Conservation (phyloP, 2,329 filamentous ascomycete species). For the Exophiala sideris region DNA sequence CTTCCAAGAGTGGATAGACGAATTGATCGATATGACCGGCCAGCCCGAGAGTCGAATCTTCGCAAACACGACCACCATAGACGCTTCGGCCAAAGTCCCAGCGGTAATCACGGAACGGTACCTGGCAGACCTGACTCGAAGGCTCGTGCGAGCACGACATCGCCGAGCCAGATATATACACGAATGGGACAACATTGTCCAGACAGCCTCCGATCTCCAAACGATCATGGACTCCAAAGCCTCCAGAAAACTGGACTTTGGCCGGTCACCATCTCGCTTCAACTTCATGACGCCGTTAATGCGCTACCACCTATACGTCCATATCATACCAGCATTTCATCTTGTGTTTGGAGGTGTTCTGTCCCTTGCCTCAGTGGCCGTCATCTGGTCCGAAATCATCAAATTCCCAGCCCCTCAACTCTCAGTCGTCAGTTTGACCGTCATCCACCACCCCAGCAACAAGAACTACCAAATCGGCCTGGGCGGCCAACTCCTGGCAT, state of each 20-base stretch:
- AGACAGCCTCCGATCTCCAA: slow-evolving; percentile 71
- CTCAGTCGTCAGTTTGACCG: slow-evolving; percentile 63
- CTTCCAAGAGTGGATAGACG: slow-evolving; percentile 94
- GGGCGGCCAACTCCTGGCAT: slow-evolving; percentile 77
- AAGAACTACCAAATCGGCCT: slow-evolving; percentile 76
- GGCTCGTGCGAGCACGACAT: slow-evolving; percentile 77
- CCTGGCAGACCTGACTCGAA: slow-evolving; percentile 81
- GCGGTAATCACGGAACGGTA: slow-evolving; percentile 90
- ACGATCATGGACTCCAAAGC: slow-evolving; percentile 77
- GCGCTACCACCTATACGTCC: slow-evolving; percentile 73
- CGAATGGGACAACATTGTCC: slow-evolving; percentile 79
- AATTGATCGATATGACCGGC: slow-evolving; percentile 74
- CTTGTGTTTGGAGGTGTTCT: slow-evolving; percentile 65
- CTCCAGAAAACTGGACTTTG: slow-evolving; percentile 77
- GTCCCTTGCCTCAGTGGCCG: slow-evolving; percentile 70
- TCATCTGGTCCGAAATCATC: slow-evolving; percentile 92
- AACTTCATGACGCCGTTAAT: slow-evolving; percentile 74
- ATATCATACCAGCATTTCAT: slow-evolving; percentile 66
- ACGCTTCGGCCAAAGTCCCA: slow-evolving; percentile 56
- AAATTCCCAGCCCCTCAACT: slow-evolving; percentile 75
- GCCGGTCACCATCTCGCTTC: slow-evolving; percentile 54
- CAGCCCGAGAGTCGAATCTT: slow-evolving; percentile 58
- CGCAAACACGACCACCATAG: slow-evolving; percentile 35
- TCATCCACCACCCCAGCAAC: slow-evolving; percentile 64
- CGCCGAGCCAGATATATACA: slow-evolving; percentile 76